A percentile compares a stretch with the other conserved stretches of the same genome.
Conservation (phyloP, 164 flowering plant species). For the Aristolochia contorta region DNA sequence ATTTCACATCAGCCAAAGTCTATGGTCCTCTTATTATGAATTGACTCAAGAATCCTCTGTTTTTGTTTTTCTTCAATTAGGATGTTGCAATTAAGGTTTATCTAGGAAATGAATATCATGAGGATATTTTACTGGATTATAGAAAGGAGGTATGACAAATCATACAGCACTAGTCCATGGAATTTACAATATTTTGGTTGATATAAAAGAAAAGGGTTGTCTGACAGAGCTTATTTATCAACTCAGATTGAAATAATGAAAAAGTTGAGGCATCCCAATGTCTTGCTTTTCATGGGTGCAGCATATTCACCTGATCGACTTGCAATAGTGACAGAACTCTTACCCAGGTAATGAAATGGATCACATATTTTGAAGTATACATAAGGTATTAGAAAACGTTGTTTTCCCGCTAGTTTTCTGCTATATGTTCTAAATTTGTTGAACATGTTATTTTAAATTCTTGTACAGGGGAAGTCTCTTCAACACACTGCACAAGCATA, state of each 20-base stretch:
- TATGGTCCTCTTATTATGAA: no score
- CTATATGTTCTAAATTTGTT: neutral
- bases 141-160: constrained; percentile 50
- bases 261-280: constrained; percentile 83
- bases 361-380: neutral
- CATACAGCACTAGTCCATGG: neutral
- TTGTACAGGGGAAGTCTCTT: constrained; percentile 78
- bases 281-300: constrained; percentile 86
- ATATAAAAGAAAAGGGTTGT: neutral
- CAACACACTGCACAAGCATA: constrained; percentile 53
- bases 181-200: neutral
- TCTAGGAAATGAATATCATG: constrained; percentile 37
- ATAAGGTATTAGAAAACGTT: neutral
- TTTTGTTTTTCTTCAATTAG: constrained; percentile 17
- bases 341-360: constrained; percentile 50
- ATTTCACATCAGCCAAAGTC: neutral
- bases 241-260: constrained; percentile 64
- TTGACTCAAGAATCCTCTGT: no score
- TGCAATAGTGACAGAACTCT: constrained; percentile 69
- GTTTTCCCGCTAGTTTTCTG: neutral
- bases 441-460: neutral
- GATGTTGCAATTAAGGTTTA: constrained; percentile 83
- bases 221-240: neutral
- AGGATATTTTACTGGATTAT: constrained; percentile 47
- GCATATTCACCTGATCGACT: constrained; percentile 51